Percentiles rank a stretch among this genome's conserved stretches.
Conservation (phyloP, 768 basidiomycete genomes). For the Vararia minispora region DNA sequence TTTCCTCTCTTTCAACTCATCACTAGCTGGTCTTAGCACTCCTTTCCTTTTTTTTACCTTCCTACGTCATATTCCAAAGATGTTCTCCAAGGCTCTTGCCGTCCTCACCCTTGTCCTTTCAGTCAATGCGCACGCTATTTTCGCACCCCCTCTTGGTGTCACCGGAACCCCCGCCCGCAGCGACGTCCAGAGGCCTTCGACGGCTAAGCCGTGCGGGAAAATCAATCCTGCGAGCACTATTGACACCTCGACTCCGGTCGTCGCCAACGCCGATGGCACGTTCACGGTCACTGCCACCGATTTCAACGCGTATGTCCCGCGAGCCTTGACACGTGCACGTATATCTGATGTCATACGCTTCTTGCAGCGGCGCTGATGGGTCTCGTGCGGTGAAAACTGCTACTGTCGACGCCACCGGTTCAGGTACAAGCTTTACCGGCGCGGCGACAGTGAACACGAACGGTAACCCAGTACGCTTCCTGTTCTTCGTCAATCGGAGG, state of each 20-base stretch:
- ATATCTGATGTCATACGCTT: not conserved
- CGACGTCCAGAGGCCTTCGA: slow-evolving; percentile 22
- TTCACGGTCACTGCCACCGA: slow-evolving; percentile 30
- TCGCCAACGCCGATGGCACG: slow-evolving; percentile 24
- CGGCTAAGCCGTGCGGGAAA: slow-evolving; percentile 29
- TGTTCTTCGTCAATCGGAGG: not conserved
- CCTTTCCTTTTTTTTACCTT: not conserved
- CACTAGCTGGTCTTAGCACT: too few species aligned
- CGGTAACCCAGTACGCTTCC: slow-evolving; percentile 32
- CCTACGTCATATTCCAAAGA: slow-evolving; percentile 1
- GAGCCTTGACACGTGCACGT: not conserved
- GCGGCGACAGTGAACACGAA: slow-evolving; percentile 33
- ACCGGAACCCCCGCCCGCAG: slow-evolving; percentile 15
- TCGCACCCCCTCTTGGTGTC: slow-evolving; percentile 31
- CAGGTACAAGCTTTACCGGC: slow-evolving; percentile 20
- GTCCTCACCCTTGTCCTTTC: slow-evolving; percentile 24
- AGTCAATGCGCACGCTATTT: slow-evolving; percentile 29
- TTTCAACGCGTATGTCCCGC: slow-evolving; percentile 33
- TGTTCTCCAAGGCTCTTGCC: slow-evolving; percentile 21
- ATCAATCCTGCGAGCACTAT: slow-evolving; percentile 29
- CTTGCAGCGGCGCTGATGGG: slow-evolving; percentile 31
- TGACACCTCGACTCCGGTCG: slow-evolving; percentile 22
- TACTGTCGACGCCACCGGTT: slow-evolving; percentile 33
- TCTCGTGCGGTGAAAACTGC: slow-evolving; percentile 32
- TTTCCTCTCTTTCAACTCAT: too few species aligned